Evolutionary conservation across 1,284 basidiomycete species (phyloP).

Genomic region (Paramarasmius palmivorus): DNA sequence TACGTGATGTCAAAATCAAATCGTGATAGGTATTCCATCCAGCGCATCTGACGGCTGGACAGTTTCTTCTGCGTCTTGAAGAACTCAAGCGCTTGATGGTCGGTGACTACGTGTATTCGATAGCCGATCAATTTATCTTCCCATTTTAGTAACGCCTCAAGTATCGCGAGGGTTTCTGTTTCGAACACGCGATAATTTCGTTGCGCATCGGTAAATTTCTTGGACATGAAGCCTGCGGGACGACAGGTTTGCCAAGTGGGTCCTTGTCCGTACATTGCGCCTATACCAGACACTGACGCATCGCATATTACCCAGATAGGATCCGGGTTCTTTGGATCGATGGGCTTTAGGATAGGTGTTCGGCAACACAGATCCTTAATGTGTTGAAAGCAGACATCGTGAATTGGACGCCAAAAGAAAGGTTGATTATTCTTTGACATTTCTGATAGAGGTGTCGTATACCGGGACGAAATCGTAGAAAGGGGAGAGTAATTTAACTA

Average conservation of each 20-base stretch:
- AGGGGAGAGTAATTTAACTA: too few species aligned
- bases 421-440: constrained; percentile 16
- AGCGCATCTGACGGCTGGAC: constrained; percentile 5
- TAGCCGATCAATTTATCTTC: constrained; percentile 29
- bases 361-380: constrained; percentile 10
- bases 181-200: constrained; percentile 26
- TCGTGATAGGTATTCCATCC: constrained; percentile 11
- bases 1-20: constrained; percentile 14
- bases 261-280: too few species aligned
- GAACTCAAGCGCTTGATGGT: constrained; percentile 7
- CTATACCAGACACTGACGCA: too few species aligned
- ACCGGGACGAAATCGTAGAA: constrained; percentile 33
- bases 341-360: too few species aligned
- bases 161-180: constrained; percentile 27
- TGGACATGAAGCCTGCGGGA: constrained; percentile 30
- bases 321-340: too few species aligned
- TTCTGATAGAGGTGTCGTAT: constrained; percentile 18
- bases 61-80: constrained; percentile 9
- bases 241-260: constrained; percentile 27
- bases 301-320: too few species aligned
- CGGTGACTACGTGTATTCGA: constrained; percentile 9
- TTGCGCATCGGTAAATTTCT: constrained; percentile 24
- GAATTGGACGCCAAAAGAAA: constrained; percentile 12
- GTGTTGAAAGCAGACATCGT: constrained; percentile 11
- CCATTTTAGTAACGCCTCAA: constrained; percentile 30